Percentiles rank a stretch among this genome's conserved stretches.
phyloP scores from a whole-genome alignment of 768 basidiomycete species.

The Phanerochaete sordida region DNA sequence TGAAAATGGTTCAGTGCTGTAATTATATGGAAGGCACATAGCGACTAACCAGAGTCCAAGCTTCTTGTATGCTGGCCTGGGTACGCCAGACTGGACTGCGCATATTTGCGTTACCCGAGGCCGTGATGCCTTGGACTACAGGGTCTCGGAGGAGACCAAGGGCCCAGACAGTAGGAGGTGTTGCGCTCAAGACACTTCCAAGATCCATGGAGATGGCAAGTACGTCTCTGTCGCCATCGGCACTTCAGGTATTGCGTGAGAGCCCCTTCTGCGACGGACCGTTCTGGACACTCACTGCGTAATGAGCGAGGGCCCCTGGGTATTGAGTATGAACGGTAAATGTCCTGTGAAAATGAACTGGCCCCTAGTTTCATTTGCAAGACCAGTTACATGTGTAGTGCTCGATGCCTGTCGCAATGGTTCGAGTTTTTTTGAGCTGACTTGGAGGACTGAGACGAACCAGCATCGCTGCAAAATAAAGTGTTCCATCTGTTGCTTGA shows the following conservation, averaged over 20 bases:
- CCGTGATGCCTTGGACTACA: slow-evolving; percentile 17
- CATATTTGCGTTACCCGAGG: slow-evolving; percentile 6
- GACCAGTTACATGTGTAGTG: slow-evolving; percentile 13
- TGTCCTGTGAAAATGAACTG: slow-evolving; percentile 19
- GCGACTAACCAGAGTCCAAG: too few species aligned
- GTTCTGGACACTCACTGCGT: slow-evolving; percentile 7
- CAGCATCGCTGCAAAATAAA: too few species aligned
- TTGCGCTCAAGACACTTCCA: slow-evolving; percentile 17
- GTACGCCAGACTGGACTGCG: slow-evolving; percentile 18
- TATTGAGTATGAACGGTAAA: slow-evolving; percentile 2
- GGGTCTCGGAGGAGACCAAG: slow-evolving; percentile 26
- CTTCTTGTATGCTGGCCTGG: neutral
- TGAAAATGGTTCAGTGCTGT: neutral
- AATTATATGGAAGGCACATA: too few species aligned
- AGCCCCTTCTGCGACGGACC: too few species aligned
- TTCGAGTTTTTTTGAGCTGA: neutral
- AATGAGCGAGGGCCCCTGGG: slow-evolving; percentile 13
- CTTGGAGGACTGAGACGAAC: too few species aligned
- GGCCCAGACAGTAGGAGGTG: slow-evolving; percentile 22
- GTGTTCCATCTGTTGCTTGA: too few species aligned
- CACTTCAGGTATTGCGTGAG: too few species aligned
- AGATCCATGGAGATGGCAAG: slow-evolving; percentile 25
- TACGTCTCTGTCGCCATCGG: slow-evolving; percentile 14
- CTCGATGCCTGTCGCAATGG: neutral
- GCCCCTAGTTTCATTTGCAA: slow-evolving; percentile 9